phyloP scores from a whole-genome alignment of 2,329 filamentous ascomycete species.

The Fusarium tupiense region DNA sequence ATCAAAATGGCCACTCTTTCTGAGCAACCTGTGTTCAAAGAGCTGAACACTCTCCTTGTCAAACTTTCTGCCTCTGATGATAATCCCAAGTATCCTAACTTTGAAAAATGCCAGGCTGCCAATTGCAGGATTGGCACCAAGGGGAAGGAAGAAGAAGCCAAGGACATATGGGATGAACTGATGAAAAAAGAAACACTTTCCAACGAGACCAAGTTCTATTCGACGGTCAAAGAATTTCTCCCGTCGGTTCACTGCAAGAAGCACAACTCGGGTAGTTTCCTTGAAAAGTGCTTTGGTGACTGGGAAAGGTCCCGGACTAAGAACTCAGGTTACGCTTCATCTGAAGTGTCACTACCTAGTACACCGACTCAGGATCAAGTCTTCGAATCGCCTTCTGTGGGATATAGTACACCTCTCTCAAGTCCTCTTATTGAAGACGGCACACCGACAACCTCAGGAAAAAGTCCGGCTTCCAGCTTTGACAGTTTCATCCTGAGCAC shows the following conservation, averaged over 20 bases:
- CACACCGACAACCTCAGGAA: not conserved
- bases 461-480: not conserved
- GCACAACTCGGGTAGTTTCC: fast-evolving
- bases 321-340: not conserved
- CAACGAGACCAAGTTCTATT: not conserved
- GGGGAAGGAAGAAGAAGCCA: not conserved
- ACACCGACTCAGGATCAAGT: slow-evolving; percentile 7
- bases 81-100: not conserved
- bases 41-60: slow-evolving; percentile 1
- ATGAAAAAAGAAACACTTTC: not conserved
- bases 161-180: not conserved
- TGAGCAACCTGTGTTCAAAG: not conserved
- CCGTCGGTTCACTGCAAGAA: not conserved
- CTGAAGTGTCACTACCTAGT: not conserved
- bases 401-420: slow-evolving; percentile 6
- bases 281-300: not conserved
- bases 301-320: not conserved
- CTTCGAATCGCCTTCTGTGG: slow-evolving; percentile 2
- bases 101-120: not conserved
- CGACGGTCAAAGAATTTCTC: not conserved
- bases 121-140: not conserved
- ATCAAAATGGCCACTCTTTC: slow-evolving; percentile 3
- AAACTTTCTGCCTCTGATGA: not conserved
- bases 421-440: not conserved
- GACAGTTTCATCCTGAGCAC: not conserved